These are phyloP conservation scores for Rhynchosporium graminicola DNA, from an alignment of 2,329 filamentous ascomycete genomes.

Conservation along the genomic window DNA sequence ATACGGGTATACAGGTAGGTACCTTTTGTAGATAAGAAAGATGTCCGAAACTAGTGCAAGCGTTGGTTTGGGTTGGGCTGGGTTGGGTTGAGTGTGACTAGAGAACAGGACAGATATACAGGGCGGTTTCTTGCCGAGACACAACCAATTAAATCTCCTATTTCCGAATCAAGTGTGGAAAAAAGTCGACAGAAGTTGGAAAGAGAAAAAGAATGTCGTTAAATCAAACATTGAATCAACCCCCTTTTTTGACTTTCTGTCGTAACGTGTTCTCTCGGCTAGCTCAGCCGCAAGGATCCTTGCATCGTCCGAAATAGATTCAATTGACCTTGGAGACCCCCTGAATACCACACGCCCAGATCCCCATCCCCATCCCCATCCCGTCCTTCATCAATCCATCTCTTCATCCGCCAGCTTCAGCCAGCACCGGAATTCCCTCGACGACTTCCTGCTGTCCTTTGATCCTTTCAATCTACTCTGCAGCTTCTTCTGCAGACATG, in stretches of 20 bases:
- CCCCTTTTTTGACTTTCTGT: neutral
- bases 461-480: slow-evolving; percentile 21
- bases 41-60: too few relatives aligned
- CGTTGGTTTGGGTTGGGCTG: too few relatives aligned
- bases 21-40: too few relatives aligned
- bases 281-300: slow-evolving; percentile 10
- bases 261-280: slow-evolving; percentile 16
- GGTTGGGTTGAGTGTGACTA: too few relatives aligned
- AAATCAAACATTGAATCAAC: neutral
- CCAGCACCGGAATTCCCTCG: slow-evolving; percentile 16
- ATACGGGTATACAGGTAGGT: too few relatives aligned
- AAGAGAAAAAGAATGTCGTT: neutral
- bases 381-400: too few relatives aligned
- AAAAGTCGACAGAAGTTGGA: neutral
- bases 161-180: neutral
- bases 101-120: neutral
- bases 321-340: slow-evolving; percentile 2
- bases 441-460: slow-evolving; percentile 21
- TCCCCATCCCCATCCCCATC: neutral
- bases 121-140: neutral
- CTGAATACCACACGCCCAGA: slow-evolving; percentile 9
- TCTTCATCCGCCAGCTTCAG: slow-evolving; percentile 14
- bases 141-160: neutral
- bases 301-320: slow-evolving; percentile 16
- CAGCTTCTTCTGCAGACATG: slow-evolving; percentile 35